phyloP scores from a whole-genome alignment of 768 basidiomycete species.

The Calocera cornea region DNA sequence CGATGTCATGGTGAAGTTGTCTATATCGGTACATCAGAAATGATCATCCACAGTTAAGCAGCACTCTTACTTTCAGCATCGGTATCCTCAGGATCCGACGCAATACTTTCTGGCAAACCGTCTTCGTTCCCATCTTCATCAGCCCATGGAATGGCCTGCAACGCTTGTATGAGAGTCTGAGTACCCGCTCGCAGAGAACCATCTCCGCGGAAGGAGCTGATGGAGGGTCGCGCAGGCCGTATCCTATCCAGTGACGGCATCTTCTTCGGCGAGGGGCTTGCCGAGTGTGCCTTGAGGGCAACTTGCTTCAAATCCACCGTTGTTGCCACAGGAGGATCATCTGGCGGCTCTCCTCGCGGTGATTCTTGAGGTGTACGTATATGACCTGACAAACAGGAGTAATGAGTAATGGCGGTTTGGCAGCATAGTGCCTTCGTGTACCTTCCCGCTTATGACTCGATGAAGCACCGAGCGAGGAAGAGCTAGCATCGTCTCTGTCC shows the following conservation, averaged over 20 bases:
- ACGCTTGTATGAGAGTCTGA: slow-evolving; percentile 76
- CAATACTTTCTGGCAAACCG: slow-evolving; percentile 26
- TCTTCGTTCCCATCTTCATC: slow-evolving; percentile 58
- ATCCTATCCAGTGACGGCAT: background rate
- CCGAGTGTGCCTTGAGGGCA: slow-evolving; percentile 50
- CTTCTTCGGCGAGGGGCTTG: slow-evolving; percentile 18
- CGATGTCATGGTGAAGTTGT: slow-evolving; percentile 44
- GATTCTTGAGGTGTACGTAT: slow-evolving; percentile 24
- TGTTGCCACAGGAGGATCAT: slow-evolving; percentile 13
- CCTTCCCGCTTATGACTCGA: background rate
- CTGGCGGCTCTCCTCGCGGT: slow-evolving; percentile 9
- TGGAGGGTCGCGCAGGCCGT: slow-evolving; percentile 28
- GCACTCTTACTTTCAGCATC: background rate
- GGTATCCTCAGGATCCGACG: background rate
- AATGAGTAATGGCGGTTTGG: background rate
- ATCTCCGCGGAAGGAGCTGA: slow-evolving; percentile 47
- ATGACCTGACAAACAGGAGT: slow-evolving; percentile 19
- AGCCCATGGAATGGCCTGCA: slow-evolving; percentile 72
- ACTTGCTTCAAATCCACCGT: background rate
- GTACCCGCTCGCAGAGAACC: slow-evolving; percentile 77
- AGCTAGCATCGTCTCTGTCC: slow-evolving; percentile 46
- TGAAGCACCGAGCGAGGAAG: slow-evolving; percentile 22
- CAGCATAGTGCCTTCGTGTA: background rate
- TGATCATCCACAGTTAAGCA: background rate
- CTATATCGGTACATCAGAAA: slow-evolving; percentile 18